Evolutionary conservation across 2,329 filamentous ascomycete species (phyloP).

Genomic region (Neospermospora avenae): DNA sequence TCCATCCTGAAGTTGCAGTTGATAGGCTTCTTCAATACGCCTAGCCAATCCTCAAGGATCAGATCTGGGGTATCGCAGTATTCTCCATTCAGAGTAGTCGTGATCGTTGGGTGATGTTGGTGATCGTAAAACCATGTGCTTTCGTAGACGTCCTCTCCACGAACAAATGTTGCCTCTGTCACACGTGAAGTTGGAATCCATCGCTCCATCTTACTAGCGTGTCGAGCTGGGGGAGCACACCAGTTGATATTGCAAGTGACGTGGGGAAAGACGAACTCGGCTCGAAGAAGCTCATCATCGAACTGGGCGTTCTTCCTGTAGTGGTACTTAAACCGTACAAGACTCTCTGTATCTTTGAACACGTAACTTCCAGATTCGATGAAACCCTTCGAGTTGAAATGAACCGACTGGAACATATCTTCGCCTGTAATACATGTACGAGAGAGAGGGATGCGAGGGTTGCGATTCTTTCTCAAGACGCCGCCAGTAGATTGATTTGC

Average conservation of each 20-base stretch:
- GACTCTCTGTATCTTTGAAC: constrained; percentile 43
- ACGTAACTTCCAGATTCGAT: constrained; percentile 52
- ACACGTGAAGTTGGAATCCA: constrained; percentile 54
- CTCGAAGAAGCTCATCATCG: constrained; percentile 53
- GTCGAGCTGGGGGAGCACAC: constrained; percentile 48
- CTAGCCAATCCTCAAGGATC: constrained; percentile 47
- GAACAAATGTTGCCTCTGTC: constrained; percentile 51
- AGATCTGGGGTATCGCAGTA: constrained; percentile 51
- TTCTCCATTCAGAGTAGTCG: constrained; percentile 47
- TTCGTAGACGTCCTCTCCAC: constrained; percentile 50
- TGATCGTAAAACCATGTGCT: constrained; percentile 48
- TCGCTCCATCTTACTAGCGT: constrained; percentile 48
- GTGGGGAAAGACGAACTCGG: constrained; percentile 51
- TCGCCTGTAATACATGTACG: constrained; percentile 46
- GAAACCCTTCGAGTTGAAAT: constrained; percentile 51
- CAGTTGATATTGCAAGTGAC: constrained; percentile 52
- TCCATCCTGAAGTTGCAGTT: constrained; percentile 45
- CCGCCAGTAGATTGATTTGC: constrained; percentile 33
- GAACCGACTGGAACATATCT: constrained; percentile 44
- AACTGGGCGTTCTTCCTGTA: constrained; percentile 52
- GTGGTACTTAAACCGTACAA: constrained; percentile 51
- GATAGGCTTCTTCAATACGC: constrained; percentile 42
- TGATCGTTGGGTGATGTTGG: constrained; percentile 46
- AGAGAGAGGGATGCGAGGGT: constrained; percentile 40
- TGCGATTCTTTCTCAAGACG: constrained; percentile 23